phyloP scores from a whole-genome alignment of 768 basidiomycete genomes.

The Tubosaeta sp. region DNA sequence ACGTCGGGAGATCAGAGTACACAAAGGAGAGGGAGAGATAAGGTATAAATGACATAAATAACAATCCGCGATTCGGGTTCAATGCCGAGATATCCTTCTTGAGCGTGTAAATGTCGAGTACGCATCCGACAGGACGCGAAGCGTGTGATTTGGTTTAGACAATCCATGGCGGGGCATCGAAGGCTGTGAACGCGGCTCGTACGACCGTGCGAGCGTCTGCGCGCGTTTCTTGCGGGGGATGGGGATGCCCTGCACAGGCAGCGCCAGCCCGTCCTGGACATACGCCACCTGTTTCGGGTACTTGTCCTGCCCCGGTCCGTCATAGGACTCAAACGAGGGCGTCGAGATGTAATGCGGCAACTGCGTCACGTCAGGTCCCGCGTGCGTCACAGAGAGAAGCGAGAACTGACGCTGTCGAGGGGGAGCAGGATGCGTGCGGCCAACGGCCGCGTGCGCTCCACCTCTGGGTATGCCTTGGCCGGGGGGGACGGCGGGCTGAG shows the following conservation, averaged over 20 bases:
- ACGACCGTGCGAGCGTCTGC: slow-evolving; percentile 1
- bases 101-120: slow-evolving; percentile 17
- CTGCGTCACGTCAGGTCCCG: slow-evolving; percentile 1
- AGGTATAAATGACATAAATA: not conserved
- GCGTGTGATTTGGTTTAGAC: slow-evolving; percentile 14
- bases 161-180: slow-evolving; percentile 1
- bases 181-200: not conserved
- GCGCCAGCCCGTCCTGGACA: slow-evolving; percentile 12
- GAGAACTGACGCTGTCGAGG: slow-evolving; percentile 10
- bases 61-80: not conserved
- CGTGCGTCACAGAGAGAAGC: too few species aligned
- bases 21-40: not conserved
- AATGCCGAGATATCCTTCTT: slow-evolving; percentile 11
- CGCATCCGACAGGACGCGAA: slow-evolving; percentile 26
- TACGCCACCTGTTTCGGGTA: slow-evolving; percentile 5
- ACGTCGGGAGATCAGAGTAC: not conserved
- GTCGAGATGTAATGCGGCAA: slow-evolving; percentile 3
- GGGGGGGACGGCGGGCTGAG: not conserved
- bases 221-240: slow-evolving; percentile 16
- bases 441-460: slow-evolving; percentile 9
- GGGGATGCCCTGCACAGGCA: slow-evolving; percentile 8
- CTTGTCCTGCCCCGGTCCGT: slow-evolving; percentile 9
- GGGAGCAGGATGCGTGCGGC: slow-evolving; percentile 19
- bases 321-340: slow-evolving; percentile 8
- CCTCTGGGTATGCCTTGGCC: slow-evolving; percentile 3